Base-by-base conservation (phyloP, 352 stramenopile genomes). In the Pythium oligandrum region DNA sequence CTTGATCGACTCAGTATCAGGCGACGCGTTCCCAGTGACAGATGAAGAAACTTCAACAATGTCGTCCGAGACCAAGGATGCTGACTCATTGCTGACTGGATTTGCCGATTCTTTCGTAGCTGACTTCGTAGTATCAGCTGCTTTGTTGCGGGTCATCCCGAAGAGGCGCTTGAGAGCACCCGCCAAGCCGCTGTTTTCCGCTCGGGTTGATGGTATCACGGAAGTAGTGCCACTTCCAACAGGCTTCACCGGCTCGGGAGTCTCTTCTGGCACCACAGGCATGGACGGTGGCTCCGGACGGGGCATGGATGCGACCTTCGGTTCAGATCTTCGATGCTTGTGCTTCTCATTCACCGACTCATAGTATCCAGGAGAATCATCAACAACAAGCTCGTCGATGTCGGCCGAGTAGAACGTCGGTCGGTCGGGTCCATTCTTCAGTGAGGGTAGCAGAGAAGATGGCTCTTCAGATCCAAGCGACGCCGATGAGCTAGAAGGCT, bases 91-190 rank as follows among this genome's bases (percentile, higher is more conserved):
- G 17, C 17, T 26, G 17, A 26, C 17, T 26, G 17, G 17, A 0
- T 26, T 48, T 10, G 44, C n/a, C 9, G 44, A 30, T 35, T 30
- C n/a, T 8, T 17, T 8, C 44, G 31, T 34, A 26, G 17, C 17
- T 26, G 17, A 26, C 17, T 35, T 48, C 17, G 7, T 7, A 34
- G 44, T 7, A 48, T 8, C 44, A 11, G 7, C 44, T 12, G 7
- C 7, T 42, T 48, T 42, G 38, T 12, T 42, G 26, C 51, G 49
- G 0, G 61, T 66, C 44, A 89, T 78, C 4, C 76, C 76, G 42
- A 91, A 88, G 6, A 91, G 82, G 0, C 81, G 66, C 59, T 89
- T 89, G 0, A 91, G 44, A 26, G 70, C 78, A 11, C 71, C 69
- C 40, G 72, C 61, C 30, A 91, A 73, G 1, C 80, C 69, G 4